Base-by-base conservation (phyloP, 1,139 yeast species). In the Scheffersomyces cryptocercus region DNA sequence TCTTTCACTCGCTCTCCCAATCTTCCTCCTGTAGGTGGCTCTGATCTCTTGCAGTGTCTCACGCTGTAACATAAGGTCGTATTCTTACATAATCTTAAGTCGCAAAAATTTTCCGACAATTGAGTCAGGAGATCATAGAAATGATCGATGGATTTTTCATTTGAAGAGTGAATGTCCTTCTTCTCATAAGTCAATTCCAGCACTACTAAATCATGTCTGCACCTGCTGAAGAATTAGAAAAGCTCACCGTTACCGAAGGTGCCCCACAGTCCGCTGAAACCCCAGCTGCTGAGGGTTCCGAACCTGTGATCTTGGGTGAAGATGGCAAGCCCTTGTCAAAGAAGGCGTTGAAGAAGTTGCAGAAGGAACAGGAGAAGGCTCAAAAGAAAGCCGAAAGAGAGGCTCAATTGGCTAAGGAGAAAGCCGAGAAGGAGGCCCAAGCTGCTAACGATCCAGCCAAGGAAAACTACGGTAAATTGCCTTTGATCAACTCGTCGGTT, bases 271-370 rank as follows among this genome's bases (percentile, higher is more conserved):
- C 49, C 14, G 47, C 54, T 16, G 58, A 55, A 15, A 48, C 51
- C 8, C 59, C 52, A 16, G 58, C 62, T 8, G 33, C 16, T 12
- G 47, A 42, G 20, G 35, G 35, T 13, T 54, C 60, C 24, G 68
- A 55, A 39, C 65, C 62, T 42, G 75, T 70, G n/a, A 56, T 76
- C 39, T 67, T 81, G 47, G 86, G 88, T 28, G 85, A 81, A 67
- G 97, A 93, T 66, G 99, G 99, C 36, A 87, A 84, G 70, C 99
- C 99, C 41, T 75, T 93, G 57, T 88, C 97, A 49, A 93, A 93
- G 70, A 93, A 90, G 66, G 99, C 97, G 2, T 75, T 93, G 58
- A 93, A 93, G 78, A 93, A 93, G 73, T 80, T 93, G 50, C 95
- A 88, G 65, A 93, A 93, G 65, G 97, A 91, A 67, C 81, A 82